phyloP scores from a whole-genome alignment of 208 protist species.

The Blechomonas ayalai region DNA sequence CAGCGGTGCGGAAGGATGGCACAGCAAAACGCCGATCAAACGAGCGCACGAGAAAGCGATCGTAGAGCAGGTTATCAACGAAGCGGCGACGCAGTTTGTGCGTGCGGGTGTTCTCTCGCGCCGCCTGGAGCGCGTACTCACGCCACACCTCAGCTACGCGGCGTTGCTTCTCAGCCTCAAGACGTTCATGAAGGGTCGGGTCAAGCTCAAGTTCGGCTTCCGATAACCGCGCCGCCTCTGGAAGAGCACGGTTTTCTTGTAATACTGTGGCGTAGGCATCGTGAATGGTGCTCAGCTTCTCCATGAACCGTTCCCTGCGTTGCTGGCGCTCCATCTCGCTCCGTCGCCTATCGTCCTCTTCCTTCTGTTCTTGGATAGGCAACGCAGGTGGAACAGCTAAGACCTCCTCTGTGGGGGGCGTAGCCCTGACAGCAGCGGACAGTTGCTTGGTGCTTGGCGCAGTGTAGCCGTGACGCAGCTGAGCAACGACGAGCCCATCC shows the following conservation, averaged over 20 bases:
- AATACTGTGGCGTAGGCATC: slow-evolving; percentile 59
- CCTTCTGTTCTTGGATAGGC: slow-evolving; percentile 92
- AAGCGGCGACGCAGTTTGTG: slow-evolving; percentile 86
- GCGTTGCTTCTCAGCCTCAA: slow-evolving; percentile 59
- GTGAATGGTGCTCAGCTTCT: slow-evolving; percentile 53
- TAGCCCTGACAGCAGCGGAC: background rate
- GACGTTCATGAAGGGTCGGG: slow-evolving; percentile 47
- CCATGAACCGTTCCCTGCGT: slow-evolving; percentile 68
- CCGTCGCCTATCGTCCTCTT: slow-evolving; percentile 78
- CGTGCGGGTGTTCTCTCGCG: slow-evolving; percentile 74
- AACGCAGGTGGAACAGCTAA: slow-evolving; percentile 17
- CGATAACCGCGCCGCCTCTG: slow-evolving; percentile 30
- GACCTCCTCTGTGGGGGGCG: slow-evolving; percentile 8
- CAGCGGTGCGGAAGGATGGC: slow-evolving; percentile 81
- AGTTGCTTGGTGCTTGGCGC: slow-evolving; percentile 1
- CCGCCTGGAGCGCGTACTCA: slow-evolving; percentile 75
- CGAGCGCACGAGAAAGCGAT: slow-evolving; percentile 83
- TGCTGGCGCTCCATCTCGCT: slow-evolving; percentile 48
- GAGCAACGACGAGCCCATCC: slow-evolving; percentile 88
- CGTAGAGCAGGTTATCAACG: slow-evolving; percentile 85
- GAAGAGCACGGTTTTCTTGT: slow-evolving; percentile 55
- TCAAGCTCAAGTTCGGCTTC: slow-evolving; percentile 84
- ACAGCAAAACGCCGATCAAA: slow-evolving; percentile 73
- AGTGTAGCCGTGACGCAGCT: slow-evolving; percentile 31
- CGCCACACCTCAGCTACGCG: slow-evolving; percentile 61